These are phyloP conservation scores for Diaporthe sp. DNA, from an alignment of 2,329 filamentous ascomycete species.

Conservation along the genomic window DNA sequence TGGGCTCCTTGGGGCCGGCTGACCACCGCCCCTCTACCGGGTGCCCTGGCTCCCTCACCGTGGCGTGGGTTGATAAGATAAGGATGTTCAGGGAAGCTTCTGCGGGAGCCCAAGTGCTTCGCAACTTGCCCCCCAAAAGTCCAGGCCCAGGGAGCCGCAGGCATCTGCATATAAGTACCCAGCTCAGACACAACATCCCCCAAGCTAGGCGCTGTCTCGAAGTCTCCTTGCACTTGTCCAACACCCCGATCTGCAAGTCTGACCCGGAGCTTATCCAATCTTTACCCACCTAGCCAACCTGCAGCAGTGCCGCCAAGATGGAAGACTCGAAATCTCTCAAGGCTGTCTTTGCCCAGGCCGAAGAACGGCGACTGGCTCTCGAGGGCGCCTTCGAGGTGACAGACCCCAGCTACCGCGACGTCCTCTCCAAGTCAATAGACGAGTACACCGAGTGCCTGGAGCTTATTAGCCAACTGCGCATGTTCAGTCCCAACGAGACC, in stretches of 20 bases:
- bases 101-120: background rate
- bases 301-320: slow-evolving; percentile 45
- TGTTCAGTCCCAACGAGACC: slow-evolving; percentile 93
- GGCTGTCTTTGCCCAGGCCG: slow-evolving; percentile 64
- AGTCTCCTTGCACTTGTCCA: slow-evolving; percentile 26
- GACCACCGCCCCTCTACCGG: background rate
- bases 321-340: slow-evolving; percentile 66
- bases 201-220: background rate
- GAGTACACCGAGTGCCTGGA: slow-evolving; percentile 81
- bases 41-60: slow-evolving; percentile 8
- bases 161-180: slow-evolving; percentile 10
- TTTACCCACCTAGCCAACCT: background rate
- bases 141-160: background rate
- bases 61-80: slow-evolving; percentile 24
- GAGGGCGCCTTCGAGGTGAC: slow-evolving; percentile 76
- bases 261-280: slow-evolving; percentile 11
- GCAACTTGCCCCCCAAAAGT: background rate
- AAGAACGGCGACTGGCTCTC: slow-evolving; percentile 67
- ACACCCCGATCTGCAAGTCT: slow-evolving; percentile 31
- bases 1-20: background rate
- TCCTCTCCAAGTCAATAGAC: slow-evolving; percentile 75
- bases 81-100: slow-evolving; percentile 24
- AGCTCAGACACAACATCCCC: background rate
- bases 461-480: slow-evolving; percentile 77
- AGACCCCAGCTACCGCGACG: slow-evolving; percentile 75